Evolutionary conservation across 768 basidiomycete species (phyloP), one percentile per base, ranked within the genome.

Genomic region (Omphalotus guepiniiformis): DNA sequence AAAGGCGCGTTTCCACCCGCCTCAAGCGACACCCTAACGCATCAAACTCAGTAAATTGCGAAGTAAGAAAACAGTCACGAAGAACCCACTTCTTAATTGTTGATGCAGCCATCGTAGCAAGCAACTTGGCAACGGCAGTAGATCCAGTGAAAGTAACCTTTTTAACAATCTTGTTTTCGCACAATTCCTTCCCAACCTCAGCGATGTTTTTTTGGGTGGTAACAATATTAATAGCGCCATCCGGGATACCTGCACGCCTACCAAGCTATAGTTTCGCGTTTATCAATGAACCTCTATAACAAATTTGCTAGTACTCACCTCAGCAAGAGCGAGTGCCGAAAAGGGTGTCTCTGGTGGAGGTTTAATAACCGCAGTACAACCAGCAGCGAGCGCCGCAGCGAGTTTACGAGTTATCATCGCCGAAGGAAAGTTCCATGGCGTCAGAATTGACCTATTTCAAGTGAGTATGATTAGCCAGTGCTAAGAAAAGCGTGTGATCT

Each of bases 1-100:
- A 99, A 93, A 0, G 95, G 88, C 0, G 94, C 83, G 55, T 98
- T 98, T 23, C 96, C 95, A 12, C 93, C 92, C 23, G 93, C 88
- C 67, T 95, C 93, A 29, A 93, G 65, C 2, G 91, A 91, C 8
- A 82, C 62, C 53, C 82, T 72, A 42, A 32, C 35, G 6, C 39
- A 40, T 40, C 29, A 35, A 15, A 41, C 28, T 19, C 30, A n/a
- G 48, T 21, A 16, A 44, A 48, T 28, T 36, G 30, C 49, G 12
- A 39, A 41, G 25, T 19, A 41, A 5, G 13, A 7, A 5, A n/a
- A n/a, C 16, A 39, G 22, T 48, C 21, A 9, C 27, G 19, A 15
- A 28, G 27, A 4, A 58, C 77, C 4, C 26, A 89, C 89, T 91
- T 93, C 66, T 93, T 93, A 56, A 93, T 57, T 0, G 88, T 92